Conservation (phyloP, 2,329 filamentous ascomycete genomes). For the Pseudopithomyces chartarum region DNA sequence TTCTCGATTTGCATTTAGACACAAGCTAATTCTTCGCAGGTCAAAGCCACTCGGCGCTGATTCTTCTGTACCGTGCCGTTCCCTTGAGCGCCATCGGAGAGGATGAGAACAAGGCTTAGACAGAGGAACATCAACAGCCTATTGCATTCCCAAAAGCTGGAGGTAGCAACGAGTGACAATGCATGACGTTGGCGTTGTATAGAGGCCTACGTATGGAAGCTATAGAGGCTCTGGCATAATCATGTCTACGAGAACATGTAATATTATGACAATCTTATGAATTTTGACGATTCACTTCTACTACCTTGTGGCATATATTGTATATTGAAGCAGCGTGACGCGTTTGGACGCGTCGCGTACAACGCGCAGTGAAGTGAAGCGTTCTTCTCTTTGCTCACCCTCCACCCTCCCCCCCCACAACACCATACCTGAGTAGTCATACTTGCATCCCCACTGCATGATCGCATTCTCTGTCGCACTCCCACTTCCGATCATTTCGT, state of each 20-base stretch:
- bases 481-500: conserved; percentile 4
- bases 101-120: conserved; percentile 41
- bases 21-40: conserved; percentile 41
- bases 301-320: background rate
- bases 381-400: background rate
- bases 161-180: conserved; percentile 8
- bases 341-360: background rate
- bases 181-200: conserved; percentile 35
- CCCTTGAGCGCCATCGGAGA: conserved; percentile 65
- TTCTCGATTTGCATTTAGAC: conserved; percentile 3
- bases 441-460: background rate
- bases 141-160: conserved; percentile 16
- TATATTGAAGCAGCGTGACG: background rate
- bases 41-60: conserved; percentile 81
- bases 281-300: background rate
- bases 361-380: conserved; percentile 1
- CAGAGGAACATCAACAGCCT: conserved; percentile 3
- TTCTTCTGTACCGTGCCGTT: conserved; percentile 78
- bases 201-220: conserved; percentile 22
- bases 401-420: background rate
- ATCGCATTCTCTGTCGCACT: background rate
- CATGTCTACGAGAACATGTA: conserved; percentile 5
- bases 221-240: conserved; percentile 16
- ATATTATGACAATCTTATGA: background rate
- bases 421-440: background rate